A percentile compares a stretch with the other conserved stretches of the same genome.
These are phyloP conservation scores for Galeopsis tetrahit DNA, from an alignment of 257 asterid genomes.

Conservation along the genomic window DNA sequence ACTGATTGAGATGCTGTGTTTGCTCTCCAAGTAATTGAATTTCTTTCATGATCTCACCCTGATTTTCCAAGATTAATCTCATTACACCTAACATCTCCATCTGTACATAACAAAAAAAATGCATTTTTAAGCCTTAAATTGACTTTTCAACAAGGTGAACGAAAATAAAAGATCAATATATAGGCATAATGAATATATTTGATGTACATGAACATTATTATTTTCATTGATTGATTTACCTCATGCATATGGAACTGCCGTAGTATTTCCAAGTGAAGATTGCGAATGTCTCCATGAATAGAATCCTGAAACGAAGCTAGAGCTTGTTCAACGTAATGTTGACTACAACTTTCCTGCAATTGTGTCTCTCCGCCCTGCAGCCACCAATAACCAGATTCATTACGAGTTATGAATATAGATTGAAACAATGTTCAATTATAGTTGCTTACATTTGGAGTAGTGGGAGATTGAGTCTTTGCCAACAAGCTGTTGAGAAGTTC, in stretches of 20 bases:
- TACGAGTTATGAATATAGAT: conserved; percentile 22
- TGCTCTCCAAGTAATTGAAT: conserved; percentile 68
- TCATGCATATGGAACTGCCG: conserved; percentile 91
- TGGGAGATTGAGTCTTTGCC: conserved; percentile 49
- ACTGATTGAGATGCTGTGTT: conserved; percentile 69
- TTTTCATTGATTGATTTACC: conserved; percentile 43
- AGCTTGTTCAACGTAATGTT: conserved; percentile 80
- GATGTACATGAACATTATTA: too few species aligned
- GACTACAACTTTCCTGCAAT: conserved; percentile 60
- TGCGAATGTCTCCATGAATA: conserved; percentile 84
- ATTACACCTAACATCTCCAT: conserved; percentile 67
- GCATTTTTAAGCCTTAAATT: neutral
- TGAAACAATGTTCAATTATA: conserved; percentile 4
- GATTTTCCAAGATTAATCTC: conserved; percentile 73
- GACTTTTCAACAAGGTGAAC: too few species aligned
- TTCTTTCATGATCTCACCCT: conserved; percentile 83
- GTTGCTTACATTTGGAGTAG: conserved; percentile 63
- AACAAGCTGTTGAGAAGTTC: conserved; percentile 66
- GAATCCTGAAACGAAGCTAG: conserved; percentile 77
- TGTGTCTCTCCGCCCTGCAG: conserved; percentile 60
- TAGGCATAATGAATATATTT: too few species aligned
- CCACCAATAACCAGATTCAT: conserved; percentile 23
- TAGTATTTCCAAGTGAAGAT: conserved; percentile 86
- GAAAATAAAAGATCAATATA: too few species aligned
- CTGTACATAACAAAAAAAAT: conserved; percentile 43